These are phyloP conservation scores for Chytriomyces sp. DNA, from an alignment of 192 early-diverging fungal species.

Conservation along the genomic window DNA sequence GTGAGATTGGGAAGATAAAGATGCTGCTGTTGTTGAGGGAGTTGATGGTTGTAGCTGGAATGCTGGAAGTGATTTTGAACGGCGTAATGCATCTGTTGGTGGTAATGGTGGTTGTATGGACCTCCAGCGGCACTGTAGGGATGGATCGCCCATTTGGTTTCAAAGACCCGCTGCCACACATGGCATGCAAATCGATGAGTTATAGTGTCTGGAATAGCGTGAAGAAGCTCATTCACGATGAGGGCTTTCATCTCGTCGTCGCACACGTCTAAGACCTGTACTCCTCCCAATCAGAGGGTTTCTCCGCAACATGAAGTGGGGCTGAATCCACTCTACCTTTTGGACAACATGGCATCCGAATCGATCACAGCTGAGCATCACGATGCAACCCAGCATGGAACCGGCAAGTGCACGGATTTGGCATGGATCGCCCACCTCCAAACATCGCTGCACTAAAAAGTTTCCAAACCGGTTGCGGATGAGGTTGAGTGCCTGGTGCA, in stretches of 20 bases:
- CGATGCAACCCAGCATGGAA: conserved; percentile 63
- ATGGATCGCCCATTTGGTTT: conserved; percentile 59
- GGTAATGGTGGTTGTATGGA: no score
- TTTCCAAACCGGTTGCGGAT: conserved; percentile 79
- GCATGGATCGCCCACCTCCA: conserved; percentile 62
- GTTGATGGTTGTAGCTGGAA: neutral
- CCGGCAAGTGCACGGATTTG: conserved; percentile 56
- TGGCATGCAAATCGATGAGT: conserved; percentile 75
- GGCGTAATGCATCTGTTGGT: conserved; percentile 34
- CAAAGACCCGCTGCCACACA: conserved; percentile 78
- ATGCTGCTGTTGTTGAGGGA: neutral
- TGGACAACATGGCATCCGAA: conserved; percentile 81
- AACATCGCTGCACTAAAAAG: conserved; percentile 70
- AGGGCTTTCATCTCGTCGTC: conserved; percentile 57
- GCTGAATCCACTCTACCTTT: conserved; percentile 43
- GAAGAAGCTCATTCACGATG: conserved; percentile 63
- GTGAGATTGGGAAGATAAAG: neutral
- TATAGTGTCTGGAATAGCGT: conserved; percentile 64
- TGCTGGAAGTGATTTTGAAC: neutral
- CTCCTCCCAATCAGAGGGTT: neutral
- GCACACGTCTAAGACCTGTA: conserved; percentile 62
- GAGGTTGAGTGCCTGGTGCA: conserved; percentile 53
- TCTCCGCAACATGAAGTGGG: neutral
- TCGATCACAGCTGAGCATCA: conserved; percentile 66
- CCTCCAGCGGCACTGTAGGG: neutral